Base-by-base conservation (phyloP, 2,329 filamentous ascomycete genomes). In the Byssoonygena ceratinophila region DNA sequence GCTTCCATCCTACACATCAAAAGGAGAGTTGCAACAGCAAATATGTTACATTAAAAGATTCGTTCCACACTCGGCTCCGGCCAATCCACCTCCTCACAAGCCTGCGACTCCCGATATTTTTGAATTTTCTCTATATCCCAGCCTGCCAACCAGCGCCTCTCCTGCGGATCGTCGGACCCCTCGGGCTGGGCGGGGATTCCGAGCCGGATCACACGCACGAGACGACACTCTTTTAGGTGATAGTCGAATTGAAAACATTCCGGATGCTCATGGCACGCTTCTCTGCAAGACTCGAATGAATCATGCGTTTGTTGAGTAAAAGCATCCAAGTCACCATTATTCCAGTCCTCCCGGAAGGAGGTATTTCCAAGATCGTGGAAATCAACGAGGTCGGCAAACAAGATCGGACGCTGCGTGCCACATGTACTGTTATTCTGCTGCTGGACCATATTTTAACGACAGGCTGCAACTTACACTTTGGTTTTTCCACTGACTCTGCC, bases 191-290 rank as follows among this genome's bases (percentile, higher is more conserved):
- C 4, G 22, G n/a, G 27, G 3, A 12, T n/a, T 34, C 44, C 29
- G 9, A 46, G 23, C 11, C 18, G 9, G 3, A 46, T 46, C 2
- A n/a, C 44, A 3, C 44, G 43, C 16, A 34, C 44, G 2, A 46
- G 29, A 22, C n/a, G 29, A n/a, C 44, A 46, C 8, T 22, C 2
- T 20, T 27, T 46, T 9, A 25, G 16, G 29, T 46, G 44, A 34
- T 46, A 46, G 31, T n/a, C n/a, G 44, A 46, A 34, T 34, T 46
- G 44, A 7, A 46, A 34, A n/a, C 44, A 46, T 34, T 46, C 27
- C 14, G 29, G 31, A 14, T 34, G 27, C 9, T 46, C 31, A 27
- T 32, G 44, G 16, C 44, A 46, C 9, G 44, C 44, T 31, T 11
- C 29, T 34, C 44, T 46, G 18, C 44, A 46, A 20, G 44, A 46